Percentiles rank a stretch among this genome's conserved stretches.
Conservation (phyloP, 1,284 basidiomycete genomes). For the Trichosporon faecale region DNA sequence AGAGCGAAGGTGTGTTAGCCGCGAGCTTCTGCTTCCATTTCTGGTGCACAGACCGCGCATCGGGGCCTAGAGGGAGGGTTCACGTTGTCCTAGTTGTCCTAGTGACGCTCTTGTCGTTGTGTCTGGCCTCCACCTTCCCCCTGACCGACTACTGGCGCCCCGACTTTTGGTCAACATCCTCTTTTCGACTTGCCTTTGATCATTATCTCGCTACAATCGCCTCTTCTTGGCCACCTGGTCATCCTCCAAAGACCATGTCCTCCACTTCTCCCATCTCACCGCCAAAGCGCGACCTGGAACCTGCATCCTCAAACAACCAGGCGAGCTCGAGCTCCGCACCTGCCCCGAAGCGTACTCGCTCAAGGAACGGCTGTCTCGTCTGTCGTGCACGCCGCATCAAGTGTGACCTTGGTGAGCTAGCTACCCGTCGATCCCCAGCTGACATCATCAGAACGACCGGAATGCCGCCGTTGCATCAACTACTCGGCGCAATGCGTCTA, state of each 20-base stretch:
- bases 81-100: background rate
- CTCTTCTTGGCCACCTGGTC: background rate
- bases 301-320: background rate
- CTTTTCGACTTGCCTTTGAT: background rate
- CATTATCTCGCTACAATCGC: background rate
- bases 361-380: conserved; percentile 39
- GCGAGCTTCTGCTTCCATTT: background rate
- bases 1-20: background rate
- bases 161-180: background rate
- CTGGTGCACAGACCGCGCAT: background rate
- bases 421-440: background rate
- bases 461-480: conserved; percentile 25
- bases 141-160: background rate
- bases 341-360: conserved; percentile 24
- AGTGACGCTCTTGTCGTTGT: background rate
- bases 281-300: background rate
- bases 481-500: conserved; percentile 39
- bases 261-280: background rate
- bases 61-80: too few relatives aligned
- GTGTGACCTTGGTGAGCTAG: conserved; percentile 37
- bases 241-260: background rate
- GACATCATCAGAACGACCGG: conserved; percentile 10
- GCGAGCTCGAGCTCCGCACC: background rate
- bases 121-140: background rate
- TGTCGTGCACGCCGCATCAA: conserved; percentile 42